Conservation (phyloP, 768 basidiomycete species). For the Rhizopogon sp. region DNA sequence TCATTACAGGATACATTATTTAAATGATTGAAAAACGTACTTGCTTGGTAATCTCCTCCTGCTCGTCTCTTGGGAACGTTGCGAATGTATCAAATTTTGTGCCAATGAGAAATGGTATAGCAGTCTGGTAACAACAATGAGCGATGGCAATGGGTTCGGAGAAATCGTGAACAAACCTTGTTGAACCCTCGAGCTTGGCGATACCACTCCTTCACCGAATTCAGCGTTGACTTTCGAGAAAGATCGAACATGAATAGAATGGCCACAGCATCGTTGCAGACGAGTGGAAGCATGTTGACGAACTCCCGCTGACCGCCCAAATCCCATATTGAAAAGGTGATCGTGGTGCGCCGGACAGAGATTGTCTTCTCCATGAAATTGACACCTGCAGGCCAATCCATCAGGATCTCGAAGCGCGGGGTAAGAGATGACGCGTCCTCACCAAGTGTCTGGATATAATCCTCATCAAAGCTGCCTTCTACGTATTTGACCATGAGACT, state of each 20-base stretch:
- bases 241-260: constrained; percentile 99
- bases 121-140: constrained; percentile 56
- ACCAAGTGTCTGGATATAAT: constrained; percentile 99
- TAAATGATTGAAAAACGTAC: constrained; percentile 32
- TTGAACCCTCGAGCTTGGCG: constrained; percentile 98
- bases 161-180: constrained; percentile 56
- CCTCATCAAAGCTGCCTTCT: constrained; percentile 97
- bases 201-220: constrained; percentile 99
- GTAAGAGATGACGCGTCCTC: constrained; percentile 20
- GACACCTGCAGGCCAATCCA: constrained; percentile 52
- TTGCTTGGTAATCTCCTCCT: constrained; percentile 99
- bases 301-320: constrained; percentile 96
- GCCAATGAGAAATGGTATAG: constrained; percentile 97
- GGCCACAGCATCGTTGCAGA: constrained; percentile 99
- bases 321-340: constrained; percentile 99
- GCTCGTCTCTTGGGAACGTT: constrained; percentile 93
- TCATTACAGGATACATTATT: constrained; percentile 7
- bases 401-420: constrained; percentile 5
- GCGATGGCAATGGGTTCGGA: background rate
- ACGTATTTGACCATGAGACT: constrained; percentile 99
- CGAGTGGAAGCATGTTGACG: constrained; percentile 97
- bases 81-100: constrained; percentile 98
- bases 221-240: constrained; percentile 93
- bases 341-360: constrained; percentile 94
- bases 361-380: constrained; percentile 99